Evolutionary conservation across 2,329 filamentous ascomycete genomes (phyloP), one percentile per base, ranked within the genome.

Genomic region (Pseudogymnoascus sp.): DNA sequence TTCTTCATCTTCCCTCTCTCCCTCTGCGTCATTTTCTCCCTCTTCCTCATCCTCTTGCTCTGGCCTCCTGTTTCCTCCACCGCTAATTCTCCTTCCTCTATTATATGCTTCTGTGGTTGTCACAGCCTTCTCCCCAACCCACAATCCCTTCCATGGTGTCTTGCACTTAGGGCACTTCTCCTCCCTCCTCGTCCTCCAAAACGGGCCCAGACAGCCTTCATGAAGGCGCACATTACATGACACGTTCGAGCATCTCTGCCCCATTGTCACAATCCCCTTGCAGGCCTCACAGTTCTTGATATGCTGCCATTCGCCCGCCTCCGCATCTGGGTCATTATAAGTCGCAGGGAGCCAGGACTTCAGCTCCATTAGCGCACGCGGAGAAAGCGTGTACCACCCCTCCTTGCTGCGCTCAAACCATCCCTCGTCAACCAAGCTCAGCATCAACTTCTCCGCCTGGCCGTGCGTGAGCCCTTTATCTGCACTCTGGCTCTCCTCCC

Each of bases 221-320:
- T 97, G 92, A 13, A 96, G 73, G 9, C 92, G 80, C 9, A 85
- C 80, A 31, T 75, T 77, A 72, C 92, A 97, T 17, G 85, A 80
- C 37, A 81, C 75, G 63, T 88, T 81, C 2, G 79, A 73, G 74
- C 92, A 96, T 61, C 92, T 82, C 78, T 92, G 83, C 0, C 92
- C 92, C 65, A 88, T 77, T 0, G 93, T 99, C 40, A 97, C 84
- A 64, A 97, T 88, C 66, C 96, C 92, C 73, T 85, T 89, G 74
- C 94, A 99, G 0, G 90, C 92, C 70, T 88, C 84, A 72, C 94
- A 99, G 65, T 86, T 84, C 75, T 94, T 96, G 72, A 99, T 89
- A 64, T 85, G 84, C 71, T 90, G 82, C 79, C 82, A 85, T 35
- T 84, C 84, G n/a, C 78, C 76, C 0, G 72, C 72, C 0, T 76